Evolutionary conservation across 106 monocot species (phyloP), one percentile per base, ranked within the genome.

Genomic region (Dendrobium catenatum): DNA sequence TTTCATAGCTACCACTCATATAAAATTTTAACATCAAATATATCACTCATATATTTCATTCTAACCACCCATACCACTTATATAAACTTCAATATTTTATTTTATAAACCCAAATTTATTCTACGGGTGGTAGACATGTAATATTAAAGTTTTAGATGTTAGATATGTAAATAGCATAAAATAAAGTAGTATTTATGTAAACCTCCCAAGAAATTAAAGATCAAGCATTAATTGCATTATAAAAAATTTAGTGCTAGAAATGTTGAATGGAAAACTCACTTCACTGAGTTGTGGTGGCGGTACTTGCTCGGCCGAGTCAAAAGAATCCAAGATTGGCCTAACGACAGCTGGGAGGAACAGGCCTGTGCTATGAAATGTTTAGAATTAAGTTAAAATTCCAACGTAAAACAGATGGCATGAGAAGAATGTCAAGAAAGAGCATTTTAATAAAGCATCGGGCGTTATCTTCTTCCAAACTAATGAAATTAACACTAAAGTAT

Each of bases 271-370:
- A 1, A 41, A 9, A 79, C 90, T 81, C 88, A 98, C 97, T 91
- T 98, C 97, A 82, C 68, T 88, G 19, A 94, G 86, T 67, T 88
- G 92, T 56, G 94, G 92, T 68, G 88, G 97, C 48, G 97, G 97
- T 84, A 94, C 94, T 83, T 91, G 91, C 72, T 94, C 80, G 68
- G 97, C 90, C n/a, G 85, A 84, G 13, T 92, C 92, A 73, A 98
- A 93, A 24, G 97, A 98, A 72, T 98, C 97, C 90, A 97, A 81
- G 37, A 92, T 87, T 72, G 97, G 97, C 89, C 97, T 94, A 55
- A 97, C 97, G 5, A 97, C 94, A 82, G 94, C 94, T 31, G 97
- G 97, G 87, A 97, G 94, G 73, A 97, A 87, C 46, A 97, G 80
- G 54, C 97, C 97, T 97, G 90, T 16, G 47, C 40, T n/a, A 73